A percentile compares a stretch with the other conserved stretches of the same genome.
Evolutionary conservation across 257 asterid genomes (phyloP).

Genomic region (Eustoma russellianum): DNA sequence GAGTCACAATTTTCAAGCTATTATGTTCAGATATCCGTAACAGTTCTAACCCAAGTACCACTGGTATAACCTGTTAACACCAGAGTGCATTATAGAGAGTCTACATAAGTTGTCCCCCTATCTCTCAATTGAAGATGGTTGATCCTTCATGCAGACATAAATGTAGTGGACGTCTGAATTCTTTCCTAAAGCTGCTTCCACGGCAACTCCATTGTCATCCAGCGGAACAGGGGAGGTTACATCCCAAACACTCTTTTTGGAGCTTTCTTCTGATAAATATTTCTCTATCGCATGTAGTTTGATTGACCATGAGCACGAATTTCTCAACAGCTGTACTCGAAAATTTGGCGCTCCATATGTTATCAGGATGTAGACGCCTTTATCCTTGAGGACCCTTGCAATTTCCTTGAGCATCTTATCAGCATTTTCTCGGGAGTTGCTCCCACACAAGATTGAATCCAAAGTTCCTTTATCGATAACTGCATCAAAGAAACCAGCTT

Average conservation of each 20-base stretch:
- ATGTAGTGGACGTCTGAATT: constrained; percentile 54
- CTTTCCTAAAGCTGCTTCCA: constrained; percentile 31
- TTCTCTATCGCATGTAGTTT: constrained; percentile 62
- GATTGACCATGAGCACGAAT: constrained; percentile 40
- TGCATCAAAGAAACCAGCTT: constrained; percentile 40
- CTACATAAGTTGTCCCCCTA: too few species aligned
- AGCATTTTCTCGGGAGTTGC: constrained; percentile 53
- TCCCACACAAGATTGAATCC: constrained; percentile 74
- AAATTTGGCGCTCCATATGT: constrained; percentile 69
- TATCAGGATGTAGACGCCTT: constrained; percentile 69
- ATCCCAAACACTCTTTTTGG: constrained; percentile 24
- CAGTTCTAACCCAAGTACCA: too few species aligned
- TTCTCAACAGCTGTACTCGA: constrained; percentile 48
- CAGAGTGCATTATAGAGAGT: too few species aligned
- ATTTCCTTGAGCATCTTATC: constrained; percentile 63
- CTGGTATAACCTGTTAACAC: too few species aligned
- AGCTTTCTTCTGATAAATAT: constrained; percentile 29
- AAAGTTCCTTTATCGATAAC: constrained; percentile 73
- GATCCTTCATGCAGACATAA: constrained; percentile 62
- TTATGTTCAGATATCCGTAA: too few species aligned
- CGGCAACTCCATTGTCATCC: constrained; percentile 30
- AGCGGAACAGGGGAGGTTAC: constrained; percentile 44
- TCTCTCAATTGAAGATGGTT: too few species aligned
- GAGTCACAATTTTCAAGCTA: too few species aligned
- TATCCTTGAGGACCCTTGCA: constrained; percentile 72